These are phyloP conservation scores for Lophiostoma macrostomum DNA, from an alignment of 495 filamentous ascomycete species.

Conservation along the genomic window DNA sequence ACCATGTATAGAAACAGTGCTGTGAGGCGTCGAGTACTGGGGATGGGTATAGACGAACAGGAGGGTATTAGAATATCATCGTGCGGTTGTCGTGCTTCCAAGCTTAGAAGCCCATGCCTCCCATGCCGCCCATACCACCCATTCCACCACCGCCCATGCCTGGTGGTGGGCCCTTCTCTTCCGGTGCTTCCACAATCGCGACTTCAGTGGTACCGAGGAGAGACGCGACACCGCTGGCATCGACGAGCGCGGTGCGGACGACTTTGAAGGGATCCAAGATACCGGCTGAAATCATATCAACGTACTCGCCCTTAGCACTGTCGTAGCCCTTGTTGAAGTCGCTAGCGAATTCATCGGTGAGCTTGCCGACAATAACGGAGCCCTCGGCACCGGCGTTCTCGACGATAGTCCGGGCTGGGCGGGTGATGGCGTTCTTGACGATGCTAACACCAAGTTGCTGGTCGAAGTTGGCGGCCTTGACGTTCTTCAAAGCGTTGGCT, in stretches of 20 bases:
- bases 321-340: constrained; percentile 99
- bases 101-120: constrained; percentile 35
- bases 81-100: constrained; percentile 7
- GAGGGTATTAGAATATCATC: constrained; percentile 19
- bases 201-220: constrained; percentile 98
- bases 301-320: constrained; percentile 92
- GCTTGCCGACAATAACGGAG: constrained; percentile 94
- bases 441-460: constrained; percentile 98
- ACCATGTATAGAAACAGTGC: constrained; percentile 29
- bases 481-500: constrained; percentile 72
- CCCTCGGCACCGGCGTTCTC: constrained; percentile 98
- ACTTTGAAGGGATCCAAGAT: constrained; percentile 99
- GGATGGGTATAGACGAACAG: constrained; percentile 28
- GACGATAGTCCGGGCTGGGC: constrained; percentile 87
- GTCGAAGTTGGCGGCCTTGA: constrained; percentile 94
- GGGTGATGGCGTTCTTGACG: constrained; percentile 94
- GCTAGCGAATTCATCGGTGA: constrained; percentile 83
- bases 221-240: constrained; percentile 94
- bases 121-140: constrained; percentile 35
- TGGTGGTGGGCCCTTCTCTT: constrained; percentile 72
- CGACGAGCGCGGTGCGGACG: constrained; percentile 88
- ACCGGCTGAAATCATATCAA: constrained; percentile 95
- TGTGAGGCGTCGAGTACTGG: constrained; percentile 9
- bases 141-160: constrained; percentile 56
- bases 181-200: constrained; percentile 90